These are phyloP conservation scores for Aspergillus intermedius DNA, from an alignment of 2,329 filamentous ascomycete genomes.

Conservation along the genomic window DNA sequence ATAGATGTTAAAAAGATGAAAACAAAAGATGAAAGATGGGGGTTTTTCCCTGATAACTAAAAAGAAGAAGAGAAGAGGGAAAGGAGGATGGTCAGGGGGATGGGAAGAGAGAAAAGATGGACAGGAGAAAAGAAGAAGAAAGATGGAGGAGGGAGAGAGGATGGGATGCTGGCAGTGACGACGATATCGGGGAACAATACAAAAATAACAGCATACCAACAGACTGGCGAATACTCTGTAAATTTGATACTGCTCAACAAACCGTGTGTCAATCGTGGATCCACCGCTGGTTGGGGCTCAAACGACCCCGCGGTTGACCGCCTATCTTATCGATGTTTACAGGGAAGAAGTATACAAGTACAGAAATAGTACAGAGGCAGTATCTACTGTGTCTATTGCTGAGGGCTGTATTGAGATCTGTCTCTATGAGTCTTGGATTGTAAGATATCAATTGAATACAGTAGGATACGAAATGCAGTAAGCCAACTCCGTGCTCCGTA, in stretches of 20 bases:
- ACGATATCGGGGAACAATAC: constrained; percentile 7
- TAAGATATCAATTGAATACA: no score
- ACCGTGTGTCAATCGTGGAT: background rate
- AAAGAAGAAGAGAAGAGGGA: constrained; percentile 7
- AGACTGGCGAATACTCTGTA: background rate
- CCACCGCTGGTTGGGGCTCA: background rate
- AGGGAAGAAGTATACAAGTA: no score
- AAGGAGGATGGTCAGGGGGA: constrained; percentile 7
- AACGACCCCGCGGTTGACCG: background rate
- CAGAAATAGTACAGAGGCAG: no score
- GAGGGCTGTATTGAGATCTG: no score
- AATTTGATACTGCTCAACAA: constrained; percentile 1
- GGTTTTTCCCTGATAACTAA: background rate
- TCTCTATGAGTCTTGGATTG: no score
- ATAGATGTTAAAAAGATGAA: constrained; percentile 6
- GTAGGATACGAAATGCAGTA: no score
- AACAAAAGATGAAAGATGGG: background rate
- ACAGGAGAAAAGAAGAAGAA: constrained; percentile 16
- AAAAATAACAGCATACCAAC: background rate
- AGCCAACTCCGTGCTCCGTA: no score
- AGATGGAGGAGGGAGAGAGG: constrained; percentile 20
- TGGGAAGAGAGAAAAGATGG: constrained; percentile 12
- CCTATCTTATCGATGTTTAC: background rate
- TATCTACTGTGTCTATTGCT: no score
- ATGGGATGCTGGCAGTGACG: constrained; percentile 3